A percentile compares a stretch with the other conserved stretches of the same genome.
Conservation (phyloP, 257 asterid species). For the Solanum chmielewskii region DNA sequence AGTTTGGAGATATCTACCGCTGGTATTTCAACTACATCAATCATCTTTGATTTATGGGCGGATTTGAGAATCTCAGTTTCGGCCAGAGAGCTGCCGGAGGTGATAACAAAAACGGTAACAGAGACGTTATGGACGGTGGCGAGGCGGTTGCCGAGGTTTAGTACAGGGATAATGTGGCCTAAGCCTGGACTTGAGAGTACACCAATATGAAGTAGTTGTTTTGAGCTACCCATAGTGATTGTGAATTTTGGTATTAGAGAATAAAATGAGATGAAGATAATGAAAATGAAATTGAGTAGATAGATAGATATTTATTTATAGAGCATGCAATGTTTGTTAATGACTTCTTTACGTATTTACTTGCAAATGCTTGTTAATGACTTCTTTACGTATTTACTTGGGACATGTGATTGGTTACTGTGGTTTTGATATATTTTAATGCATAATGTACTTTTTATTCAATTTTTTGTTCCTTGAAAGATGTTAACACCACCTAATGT, state of each 20-base stretch:
- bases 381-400: background rate
- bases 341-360: background rate
- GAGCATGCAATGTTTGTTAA: background rate
- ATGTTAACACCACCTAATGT: too few relatives aligned
- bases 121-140: constrained; percentile 26
- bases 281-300: background rate
- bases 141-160: constrained; percentile 46
- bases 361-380: background rate
- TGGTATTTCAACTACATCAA: constrained; percentile 25
- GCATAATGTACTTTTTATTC: too few relatives aligned
- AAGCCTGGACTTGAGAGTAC: constrained; percentile 58
- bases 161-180: constrained; percentile 59
- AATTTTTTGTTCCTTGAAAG: too few relatives aligned
- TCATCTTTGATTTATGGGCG: background rate
- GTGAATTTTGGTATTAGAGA: background rate
- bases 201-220: constrained; percentile 17
- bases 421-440: too few relatives aligned
- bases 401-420: too few relatives aligned
- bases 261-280: background rate
- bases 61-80: constrained; percentile 18
- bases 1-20: background rate
- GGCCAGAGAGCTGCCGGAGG: constrained; percentile 17
- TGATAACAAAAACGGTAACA: constrained; percentile 24
- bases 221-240: background rate
- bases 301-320: background rate